These are phyloP conservation scores for Dipodascopsis uninucleata DNA, from an alignment of 805 yeast genomes.

Conservation along the genomic window DNA sequence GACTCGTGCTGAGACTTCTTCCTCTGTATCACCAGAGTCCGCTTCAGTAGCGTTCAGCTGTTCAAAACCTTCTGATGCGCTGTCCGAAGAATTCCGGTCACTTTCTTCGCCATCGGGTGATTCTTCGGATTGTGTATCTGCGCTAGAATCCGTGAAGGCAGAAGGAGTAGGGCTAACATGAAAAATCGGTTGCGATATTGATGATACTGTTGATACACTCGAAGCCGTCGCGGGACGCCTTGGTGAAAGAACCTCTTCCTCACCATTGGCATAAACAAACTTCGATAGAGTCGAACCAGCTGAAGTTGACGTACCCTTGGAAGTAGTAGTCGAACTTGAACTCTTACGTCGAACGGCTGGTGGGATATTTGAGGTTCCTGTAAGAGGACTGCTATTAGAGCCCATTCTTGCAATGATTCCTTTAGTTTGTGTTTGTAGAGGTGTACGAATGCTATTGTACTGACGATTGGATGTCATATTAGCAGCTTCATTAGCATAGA, in stretches of 20 bases:
- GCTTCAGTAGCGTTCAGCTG: background rate
- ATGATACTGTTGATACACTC: background rate
- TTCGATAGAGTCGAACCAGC: constrained; percentile 6
- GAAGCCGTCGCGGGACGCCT: constrained; percentile 5
- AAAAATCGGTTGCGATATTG: background rate
- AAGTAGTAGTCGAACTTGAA: background rate
- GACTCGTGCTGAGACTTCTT: constrained; percentile 17
- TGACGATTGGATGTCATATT: background rate
- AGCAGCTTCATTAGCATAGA: constrained; percentile 9
- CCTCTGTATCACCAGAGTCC: background rate
- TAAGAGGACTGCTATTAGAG: background rate
- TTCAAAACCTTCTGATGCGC: constrained; percentile 1
- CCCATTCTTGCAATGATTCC: background rate
- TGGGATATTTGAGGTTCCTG: background rate
- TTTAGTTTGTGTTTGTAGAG: constrained; percentile 1
- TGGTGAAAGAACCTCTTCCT: constrained; percentile 23
- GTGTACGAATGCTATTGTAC: background rate
- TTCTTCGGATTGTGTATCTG: background rate
- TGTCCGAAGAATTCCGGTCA: constrained; percentile 7
- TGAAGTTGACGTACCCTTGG: background rate
- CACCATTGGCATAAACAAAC: constrained; percentile 26
- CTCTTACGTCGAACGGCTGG: background rate
- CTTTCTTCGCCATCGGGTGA: constrained; percentile 3
- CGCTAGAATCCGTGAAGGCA: background rate
- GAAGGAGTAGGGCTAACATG: background rate